Evolutionary conservation across 1,284 basidiomycete species (phyloP), one percentile per base, ranked within the genome.

Genomic region (Coniophora puteana): DNA sequence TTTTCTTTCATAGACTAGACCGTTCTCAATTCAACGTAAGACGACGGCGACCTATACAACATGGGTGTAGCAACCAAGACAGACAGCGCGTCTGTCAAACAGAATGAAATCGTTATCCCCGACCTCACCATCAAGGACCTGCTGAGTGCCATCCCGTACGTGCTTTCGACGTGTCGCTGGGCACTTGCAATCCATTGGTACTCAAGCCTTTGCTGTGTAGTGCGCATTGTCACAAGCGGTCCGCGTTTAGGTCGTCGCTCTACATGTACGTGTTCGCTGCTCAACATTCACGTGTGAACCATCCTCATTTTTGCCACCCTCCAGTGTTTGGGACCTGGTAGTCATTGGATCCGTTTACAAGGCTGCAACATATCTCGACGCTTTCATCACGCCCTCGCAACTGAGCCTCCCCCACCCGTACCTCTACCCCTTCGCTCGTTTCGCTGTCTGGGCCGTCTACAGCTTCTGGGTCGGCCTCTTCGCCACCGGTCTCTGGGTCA

Each of bases 401-500:
- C 56, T 89, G 54, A 55, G 56, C 42, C 70, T 93, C 26, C 80
- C 87, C 25, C 64, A 81, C 52, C 76, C 83, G 8, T 61, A 65
- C 41, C 74, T 87, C 45, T 84, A 87, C 61, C 65, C 80, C 29
- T 67, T 76, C 20, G 78, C 79, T 24, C 74, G 80, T 26, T 72
- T 89, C 56, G 71, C 80, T 2, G 59, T 92, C 26, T 98, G 93
- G 93, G 70, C 83, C 12, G 49, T 85, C 32, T 98, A 98, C 68
- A 74, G 80, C 43, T 83, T 96, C 66, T 73, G 75, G 51, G 69
- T 83, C n/a, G 94, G 94, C 43, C 78, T 96, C 35, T 89, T 93
- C 48, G 86, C 79, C 21, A 99, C 94, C 23, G 96, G 95, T 54
- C 68, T 97, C 39, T 97, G 94, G 94, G 87, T 97, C 51, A 73